These are phyloP conservation scores for Flaveria ramosissima DNA, from an alignment of 129 eudicot species.

Conservation along the genomic window DNA sequence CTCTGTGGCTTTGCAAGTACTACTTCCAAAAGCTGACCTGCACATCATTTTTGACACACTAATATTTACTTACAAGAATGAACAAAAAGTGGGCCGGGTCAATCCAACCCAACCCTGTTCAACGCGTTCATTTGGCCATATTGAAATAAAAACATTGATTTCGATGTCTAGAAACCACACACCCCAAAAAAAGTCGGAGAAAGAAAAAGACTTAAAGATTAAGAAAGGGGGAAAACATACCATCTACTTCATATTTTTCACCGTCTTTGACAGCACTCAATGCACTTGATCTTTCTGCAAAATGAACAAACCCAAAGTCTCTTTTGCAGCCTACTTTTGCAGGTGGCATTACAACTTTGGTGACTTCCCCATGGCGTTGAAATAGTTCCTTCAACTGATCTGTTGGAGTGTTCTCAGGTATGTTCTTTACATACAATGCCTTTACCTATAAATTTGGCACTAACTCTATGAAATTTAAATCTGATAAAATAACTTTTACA, in stretches of 20 bases:
- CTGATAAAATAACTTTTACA: neutral
- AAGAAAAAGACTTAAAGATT: neutral
- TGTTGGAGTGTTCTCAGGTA: slow-evolving; percentile 81
- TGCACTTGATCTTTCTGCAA: slow-evolving; percentile 96
- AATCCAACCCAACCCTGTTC: neutral
- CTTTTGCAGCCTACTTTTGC: slow-evolving; percentile 91
- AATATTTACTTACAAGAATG: neutral
- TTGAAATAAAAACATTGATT: neutral
- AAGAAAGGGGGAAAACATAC: slow-evolving; percentile 36
- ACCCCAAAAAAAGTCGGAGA: too few relatives aligned
- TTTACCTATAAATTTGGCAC: slow-evolving; percentile 55
- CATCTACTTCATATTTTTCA: slow-evolving; percentile 85
- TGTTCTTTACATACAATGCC: slow-evolving; percentile 95
- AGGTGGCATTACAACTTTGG: slow-evolving; percentile 93
- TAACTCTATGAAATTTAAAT: neutral
- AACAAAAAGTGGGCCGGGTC: neutral
- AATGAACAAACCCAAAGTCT: slow-evolving; percentile 93
- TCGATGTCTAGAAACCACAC: neutral
- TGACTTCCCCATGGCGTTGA: slow-evolving; percentile 93
- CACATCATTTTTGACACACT: slow-evolving; percentile 6
- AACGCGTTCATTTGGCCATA: neutral
- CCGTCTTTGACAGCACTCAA: slow-evolving; percentile 79
- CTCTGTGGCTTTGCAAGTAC: slow-evolving; percentile 94
- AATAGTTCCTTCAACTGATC: slow-evolving; percentile 86
- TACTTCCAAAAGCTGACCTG: slow-evolving; percentile 93